These are phyloP conservation scores for Isabelozyma gotoi DNA, from an alignment of 805 yeast genomes.

Conservation along the genomic window DNA sequence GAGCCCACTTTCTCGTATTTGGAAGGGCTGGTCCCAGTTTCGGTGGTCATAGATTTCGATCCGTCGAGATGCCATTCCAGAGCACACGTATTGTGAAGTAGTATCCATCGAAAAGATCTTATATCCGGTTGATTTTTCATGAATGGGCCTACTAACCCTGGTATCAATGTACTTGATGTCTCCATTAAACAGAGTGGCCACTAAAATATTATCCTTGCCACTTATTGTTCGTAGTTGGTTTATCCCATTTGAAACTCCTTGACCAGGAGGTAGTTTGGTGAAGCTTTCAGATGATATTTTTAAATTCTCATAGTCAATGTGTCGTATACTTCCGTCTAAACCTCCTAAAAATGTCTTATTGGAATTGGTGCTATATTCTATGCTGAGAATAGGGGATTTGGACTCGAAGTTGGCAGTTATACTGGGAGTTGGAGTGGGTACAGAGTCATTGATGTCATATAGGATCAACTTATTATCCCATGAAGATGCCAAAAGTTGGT, in stretches of 20 bases:
- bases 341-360: constrained; percentile 46
- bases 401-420: constrained; percentile 9
- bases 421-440: constrained; percentile 5
- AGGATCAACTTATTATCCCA: constrained; percentile 57
- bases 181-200: constrained; percentile 67
- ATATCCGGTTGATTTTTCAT: constrained; percentile 20
- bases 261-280: constrained; percentile 9
- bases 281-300: constrained; percentile 10
- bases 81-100: constrained; percentile 41
- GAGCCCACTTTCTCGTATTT: constrained; percentile 60
- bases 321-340: constrained; percentile 54
- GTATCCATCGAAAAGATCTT: constrained; percentile 68
- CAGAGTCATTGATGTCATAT: constrained; percentile 26
- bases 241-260: constrained; percentile 23
- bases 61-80: constrained; percentile 53
- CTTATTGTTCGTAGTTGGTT: constrained; percentile 32
- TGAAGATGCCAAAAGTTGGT: constrained; percentile 48
- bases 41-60: constrained; percentile 61
- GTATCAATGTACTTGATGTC: constrained; percentile 48
- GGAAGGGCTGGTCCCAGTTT: constrained; percentile 43
- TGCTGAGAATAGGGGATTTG: constrained; percentile 23
- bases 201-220: constrained; percentile 27
- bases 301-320: constrained; percentile 49
- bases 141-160: constrained; percentile 12
- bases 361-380: constrained; percentile 24